Evolutionary conservation across 345 rosid species (phyloP), one percentile per base, ranked within the genome.

Genomic region (Excoecaria agallocha): DNA sequence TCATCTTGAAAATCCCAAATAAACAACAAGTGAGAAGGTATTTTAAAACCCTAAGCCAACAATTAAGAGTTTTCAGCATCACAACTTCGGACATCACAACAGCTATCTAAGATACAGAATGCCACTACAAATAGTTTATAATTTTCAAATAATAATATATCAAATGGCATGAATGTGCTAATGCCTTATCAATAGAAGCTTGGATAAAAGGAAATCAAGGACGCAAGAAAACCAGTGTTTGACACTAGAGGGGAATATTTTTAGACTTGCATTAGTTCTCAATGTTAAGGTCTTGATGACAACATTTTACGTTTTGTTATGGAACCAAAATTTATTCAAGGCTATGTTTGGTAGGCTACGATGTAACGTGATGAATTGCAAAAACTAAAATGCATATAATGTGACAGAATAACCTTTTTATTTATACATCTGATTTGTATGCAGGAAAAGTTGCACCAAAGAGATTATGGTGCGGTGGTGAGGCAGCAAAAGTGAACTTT

Each of bases 141-240:
- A n/a, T 43, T 52, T 73, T 58, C 15, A 10, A 20, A 35, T 37
- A 56, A 45, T 7, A 20, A 66, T 39, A 30, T 43, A 16, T 13
- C 16, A 57, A 58, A 48, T 41, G 72, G 51, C 17, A 8, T 54
- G 73, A 49, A 43, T 49, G 71, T 16, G 73, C 61, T 5, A 37
- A 9, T 61, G 15, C 24, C 46, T 22, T 19, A 45, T 60, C 73
- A 67, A 57, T 19, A 51, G 43, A 35, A 75, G 43, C 48, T 24
- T 20, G 46, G 20, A 39, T 50, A 49, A 10, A 45, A 17, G 46
- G 41, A 75, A 55, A 19, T 37, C 19, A 3, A 57, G 48, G 48
- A 43, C 10, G 6, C 8, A 55, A 0, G 8, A 55, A 19, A 55
- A 75, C 8, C 43, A 16, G 43, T 10, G 37, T 69, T 57, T 69